Conservation (phyloP, 2,329 filamentous ascomycete genomes). For the Phialophora chinensis region DNA sequence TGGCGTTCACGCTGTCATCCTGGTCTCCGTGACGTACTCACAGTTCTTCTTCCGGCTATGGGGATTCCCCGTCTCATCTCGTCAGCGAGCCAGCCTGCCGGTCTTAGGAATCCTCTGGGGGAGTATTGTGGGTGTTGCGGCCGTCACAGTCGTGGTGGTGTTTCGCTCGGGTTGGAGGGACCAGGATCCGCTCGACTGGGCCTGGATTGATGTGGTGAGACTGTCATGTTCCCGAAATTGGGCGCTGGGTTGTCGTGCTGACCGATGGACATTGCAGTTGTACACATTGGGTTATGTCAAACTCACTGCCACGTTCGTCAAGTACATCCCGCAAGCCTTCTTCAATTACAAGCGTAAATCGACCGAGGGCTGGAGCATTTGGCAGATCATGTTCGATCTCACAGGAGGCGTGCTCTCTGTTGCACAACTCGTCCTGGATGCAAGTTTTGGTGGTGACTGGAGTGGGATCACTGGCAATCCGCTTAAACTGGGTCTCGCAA, state of each 20-base stretch:
- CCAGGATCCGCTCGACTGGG: conserved; percentile 59
- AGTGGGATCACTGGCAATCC: conserved; percentile 89
- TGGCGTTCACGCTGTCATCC: conserved; percentile 76
- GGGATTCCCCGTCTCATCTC: conserved; percentile 70
- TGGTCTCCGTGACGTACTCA: conserved; percentile 74
- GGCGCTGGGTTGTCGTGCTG: conserved; percentile 53
- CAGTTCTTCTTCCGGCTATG: conserved; percentile 77
- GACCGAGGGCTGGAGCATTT: conserved; percentile 86
- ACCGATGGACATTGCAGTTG: conserved; percentile 49
- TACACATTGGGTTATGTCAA: conserved; percentile 85
- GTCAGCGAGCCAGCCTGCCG: conserved; percentile 62
- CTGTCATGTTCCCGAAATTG: neutral
- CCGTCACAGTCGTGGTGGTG: conserved; percentile 51
- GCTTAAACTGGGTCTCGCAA: conserved; percentile 84
- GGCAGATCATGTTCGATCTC: conserved; percentile 82
- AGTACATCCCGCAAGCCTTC: conserved; percentile 87
- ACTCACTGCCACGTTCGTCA: conserved; percentile 83
- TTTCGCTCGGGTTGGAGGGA: conserved; percentile 50
- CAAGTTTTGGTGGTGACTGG: conserved; percentile 84
- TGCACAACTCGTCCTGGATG: conserved; percentile 81
- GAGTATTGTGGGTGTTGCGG: conserved; percentile 58
- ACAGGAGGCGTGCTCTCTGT: conserved; percentile 81
- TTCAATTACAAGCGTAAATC: conserved; percentile 84
- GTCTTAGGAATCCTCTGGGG: conserved; percentile 74
- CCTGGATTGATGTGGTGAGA: conserved; percentile 68